Evolutionary conservation across 768 basidiomycete species (phyloP), one percentile per base, ranked within the genome.

Genomic region (Arthromyces matolae): DNA sequence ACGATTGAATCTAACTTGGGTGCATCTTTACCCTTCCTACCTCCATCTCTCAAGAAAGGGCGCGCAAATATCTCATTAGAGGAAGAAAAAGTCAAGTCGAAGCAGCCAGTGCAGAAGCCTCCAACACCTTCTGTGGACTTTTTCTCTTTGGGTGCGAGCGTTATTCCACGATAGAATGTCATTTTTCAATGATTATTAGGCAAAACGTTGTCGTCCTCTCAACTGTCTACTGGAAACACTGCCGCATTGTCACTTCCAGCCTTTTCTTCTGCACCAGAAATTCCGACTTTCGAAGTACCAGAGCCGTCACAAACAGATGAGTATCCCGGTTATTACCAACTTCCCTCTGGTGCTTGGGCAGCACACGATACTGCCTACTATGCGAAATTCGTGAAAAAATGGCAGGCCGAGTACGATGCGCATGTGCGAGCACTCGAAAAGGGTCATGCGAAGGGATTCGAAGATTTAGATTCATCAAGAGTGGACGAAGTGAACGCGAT

Each of bases 321-420:
- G 13, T 90, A 91, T 63, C 91, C 91, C 1, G 91, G 91, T 5
- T 93, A 93, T 68, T 92, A 93, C 56, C 82, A 84, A 45, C 75
- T 86, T 16, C 89, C 91, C 0, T 85, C 87, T 6, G 91, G 91
- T 14, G 65, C 75, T 27, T 94, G 90, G 82, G 84, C 79, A 20
- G 80, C 83, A 0, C 76, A 92, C 59, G 88, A 93, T 42, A 65
- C 79, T 0, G 73, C 60, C 27, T 89, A 87, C 63, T 93, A 87
- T 57, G 73, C 71, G 16, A 75, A 71, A 37, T 86, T 84, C 62
- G 73, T 81, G 57, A 75, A 80, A 47, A 84, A 81, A 59, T 92
- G 89, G 90, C 73, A 87, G 58, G 62, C 64, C 14, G 85, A 84
- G 20, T 89, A 89, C 54, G 76, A 88, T 52, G 78, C 72, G 1